These are phyloP conservation scores for Dendryphion nanum DNA, from an alignment of 2,329 filamentous ascomycete species.

Conservation along the genomic window DNA sequence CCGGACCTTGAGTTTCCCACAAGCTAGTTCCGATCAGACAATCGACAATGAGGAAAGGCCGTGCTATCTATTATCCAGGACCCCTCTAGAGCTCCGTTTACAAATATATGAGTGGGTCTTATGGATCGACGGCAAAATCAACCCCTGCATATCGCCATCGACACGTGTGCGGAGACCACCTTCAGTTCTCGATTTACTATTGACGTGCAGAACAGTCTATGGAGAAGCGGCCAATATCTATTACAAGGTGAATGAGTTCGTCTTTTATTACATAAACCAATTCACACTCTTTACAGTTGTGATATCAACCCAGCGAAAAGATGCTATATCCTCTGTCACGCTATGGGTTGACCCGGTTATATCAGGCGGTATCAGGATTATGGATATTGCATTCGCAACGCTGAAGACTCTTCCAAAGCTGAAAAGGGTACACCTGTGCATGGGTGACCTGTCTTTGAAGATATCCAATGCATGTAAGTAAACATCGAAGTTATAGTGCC, in stretches of 20 bases:
- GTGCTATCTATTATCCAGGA: slow-evolving; percentile 20
- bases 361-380: neutral
- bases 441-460: no score
- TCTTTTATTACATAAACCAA: slow-evolving; percentile 25
- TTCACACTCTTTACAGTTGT: slow-evolving; percentile 14
- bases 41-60: slow-evolving; percentile 2
- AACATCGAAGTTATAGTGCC: no score
- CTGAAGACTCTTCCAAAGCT: neutral
- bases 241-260: slow-evolving; percentile 19
- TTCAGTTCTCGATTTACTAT: slow-evolving; percentile 18
- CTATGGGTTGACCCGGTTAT: slow-evolving; percentile 14
- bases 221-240: slow-evolving; percentile 21
- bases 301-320: slow-evolving; percentile 11
- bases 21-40: neutral
- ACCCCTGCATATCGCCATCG: slow-evolving; percentile 11
- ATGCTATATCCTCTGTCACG: slow-evolving; percentile 16
- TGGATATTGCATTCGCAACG: neutral
- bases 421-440: no score
- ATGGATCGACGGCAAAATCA: slow-evolving; percentile 13
- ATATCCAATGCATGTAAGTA: no score
- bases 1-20: neutral
- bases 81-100: slow-evolving; percentile 28
- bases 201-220: slow-evolving; percentile 21
- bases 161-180: slow-evolving; percentile 1
- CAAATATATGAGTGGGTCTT: slow-evolving; percentile 19